Conservation (phyloP, 2,329 filamentous ascomycete genomes). For the Claviceps citrina region DNA sequence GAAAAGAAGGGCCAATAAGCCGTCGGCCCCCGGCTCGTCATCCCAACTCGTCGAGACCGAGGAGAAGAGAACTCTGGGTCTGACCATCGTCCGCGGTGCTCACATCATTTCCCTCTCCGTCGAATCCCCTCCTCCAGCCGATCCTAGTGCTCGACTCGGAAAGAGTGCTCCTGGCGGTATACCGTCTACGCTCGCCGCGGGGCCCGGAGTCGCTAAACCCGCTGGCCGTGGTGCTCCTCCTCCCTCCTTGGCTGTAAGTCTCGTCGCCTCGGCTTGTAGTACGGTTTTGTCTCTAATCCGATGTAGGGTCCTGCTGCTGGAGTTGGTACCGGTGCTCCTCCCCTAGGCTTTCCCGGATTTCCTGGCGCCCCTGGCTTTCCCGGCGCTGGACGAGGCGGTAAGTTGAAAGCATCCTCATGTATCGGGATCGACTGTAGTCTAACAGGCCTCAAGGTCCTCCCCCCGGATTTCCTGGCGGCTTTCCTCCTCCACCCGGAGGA, state of each 20-base stretch:
- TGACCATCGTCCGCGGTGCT: conserved; percentile 86
- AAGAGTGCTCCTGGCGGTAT: conserved; percentile 54
- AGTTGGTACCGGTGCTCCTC: conserved; percentile 58
- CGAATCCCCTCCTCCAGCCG: conserved; percentile 86
- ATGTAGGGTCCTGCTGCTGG: conserved; percentile 64
- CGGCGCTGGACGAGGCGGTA: conserved; percentile 39
- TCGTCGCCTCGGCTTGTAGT: background rate
- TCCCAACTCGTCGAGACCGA: conserved; percentile 69
- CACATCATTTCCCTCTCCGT: conserved; percentile 91
- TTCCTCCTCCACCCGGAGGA: conserved; percentile 30
- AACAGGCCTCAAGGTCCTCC: conserved; percentile 26
- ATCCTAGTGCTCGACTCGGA: conserved; percentile 79
- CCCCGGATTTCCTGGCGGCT: conserved; percentile 34
- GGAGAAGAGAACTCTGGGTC: conserved; percentile 91
- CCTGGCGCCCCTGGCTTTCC: conserved; percentile 32
- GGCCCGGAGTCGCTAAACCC: conserved; percentile 79
- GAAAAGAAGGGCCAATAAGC: conserved; percentile 69
- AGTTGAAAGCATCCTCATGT: conserved; percentile 15
- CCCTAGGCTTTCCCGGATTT: conserved; percentile 41
- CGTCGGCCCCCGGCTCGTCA: conserved; percentile 42
- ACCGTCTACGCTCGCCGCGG: conserved; percentile 58
- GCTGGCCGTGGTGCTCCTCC: conserved; percentile 71
- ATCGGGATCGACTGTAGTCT: conserved; percentile 12
- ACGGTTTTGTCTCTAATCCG: conserved; percentile 10
- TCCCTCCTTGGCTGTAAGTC: conserved; percentile 54